These are phyloP conservation scores for Coniochaeta prunicola DNA, from an alignment of 2,329 filamentous ascomycete genomes.

Conservation along the genomic window DNA sequence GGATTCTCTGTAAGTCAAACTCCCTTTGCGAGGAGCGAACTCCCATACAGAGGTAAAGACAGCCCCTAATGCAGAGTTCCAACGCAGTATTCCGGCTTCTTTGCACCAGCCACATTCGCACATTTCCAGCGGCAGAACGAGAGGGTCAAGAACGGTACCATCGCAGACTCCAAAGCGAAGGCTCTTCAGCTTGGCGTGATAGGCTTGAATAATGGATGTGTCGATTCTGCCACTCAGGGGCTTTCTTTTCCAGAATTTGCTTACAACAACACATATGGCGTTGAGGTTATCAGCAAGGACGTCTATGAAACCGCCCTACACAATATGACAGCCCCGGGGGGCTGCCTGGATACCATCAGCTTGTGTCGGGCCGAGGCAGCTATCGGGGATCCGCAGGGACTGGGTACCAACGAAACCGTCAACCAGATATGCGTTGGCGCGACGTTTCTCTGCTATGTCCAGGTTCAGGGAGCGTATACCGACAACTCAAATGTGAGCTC, in stretches of 20 bases:
- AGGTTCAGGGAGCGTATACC: constrained; percentile 26
- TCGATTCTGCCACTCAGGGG: constrained; percentile 16
- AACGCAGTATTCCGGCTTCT: constrained; percentile 23
- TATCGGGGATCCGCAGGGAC: constrained; percentile 34
- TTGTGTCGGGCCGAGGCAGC: constrained; percentile 15
- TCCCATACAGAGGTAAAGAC: not conserved
- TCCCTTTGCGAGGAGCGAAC: not conserved
- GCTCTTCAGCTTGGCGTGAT: constrained; percentile 15
- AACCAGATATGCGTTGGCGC: constrained; percentile 7
- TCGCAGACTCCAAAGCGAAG: constrained; percentile 9
- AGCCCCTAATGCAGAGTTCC: constrained; percentile 7
- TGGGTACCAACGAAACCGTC: constrained; percentile 6
- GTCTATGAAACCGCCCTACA: constrained; percentile 5
- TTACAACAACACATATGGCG: constrained; percentile 13
- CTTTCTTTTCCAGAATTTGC: constrained; percentile 12
- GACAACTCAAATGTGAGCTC: not conserved
- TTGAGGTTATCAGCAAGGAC: constrained; percentile 6
- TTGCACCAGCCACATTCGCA: constrained; percentile 18
- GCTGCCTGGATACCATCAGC: constrained; percentile 8
- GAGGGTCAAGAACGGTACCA: constrained; percentile 11
- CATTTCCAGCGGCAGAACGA: constrained; percentile 18
- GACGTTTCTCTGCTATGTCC: constrained; percentile 2
- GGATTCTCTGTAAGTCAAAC: constrained; percentile 12
- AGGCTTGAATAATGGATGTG: constrained; percentile 19
- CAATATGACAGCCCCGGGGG: constrained; percentile 5